A percentile compares a stretch with the other conserved stretches of the same genome.
Evolutionary conservation across 176 grass and related monocot species (phyloP).

Genomic region (Phoenix dactylifera): DNA sequence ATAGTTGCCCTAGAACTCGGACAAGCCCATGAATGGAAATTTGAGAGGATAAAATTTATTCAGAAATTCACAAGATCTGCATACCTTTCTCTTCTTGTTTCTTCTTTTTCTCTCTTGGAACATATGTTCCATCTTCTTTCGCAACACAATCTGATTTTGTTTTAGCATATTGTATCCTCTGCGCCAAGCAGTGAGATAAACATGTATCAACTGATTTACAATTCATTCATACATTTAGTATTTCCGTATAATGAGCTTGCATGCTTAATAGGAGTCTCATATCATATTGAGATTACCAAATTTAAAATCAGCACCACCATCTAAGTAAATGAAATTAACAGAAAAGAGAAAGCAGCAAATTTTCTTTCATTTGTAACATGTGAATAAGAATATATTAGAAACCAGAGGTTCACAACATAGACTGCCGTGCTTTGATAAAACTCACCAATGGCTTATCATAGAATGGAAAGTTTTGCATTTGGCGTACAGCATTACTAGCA

Average conservation of each 20-base stretch:
- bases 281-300: no score
- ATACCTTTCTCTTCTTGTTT: conserved; percentile 97
- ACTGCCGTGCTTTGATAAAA: neutral
- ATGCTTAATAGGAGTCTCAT: no score
- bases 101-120: conserved; percentile 87
- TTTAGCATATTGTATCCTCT: conserved; percentile 93
- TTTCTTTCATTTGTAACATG: no score
- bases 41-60: no score
- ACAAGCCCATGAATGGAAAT: no score
- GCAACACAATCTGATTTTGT: conserved; percentile 86
- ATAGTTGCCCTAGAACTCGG: no score
- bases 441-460: conserved; percentile 86
- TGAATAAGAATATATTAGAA: no score
- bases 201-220: neutral
- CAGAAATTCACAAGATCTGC: neutral
- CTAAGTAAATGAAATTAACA: no score
- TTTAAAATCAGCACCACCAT: no score
- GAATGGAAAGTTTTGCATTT: conserved; percentile 89
- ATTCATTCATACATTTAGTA: neutral
- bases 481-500: conserved; percentile 82
- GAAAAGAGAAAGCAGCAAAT: no score
- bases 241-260: neutral
- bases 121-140: conserved; percentile 79
- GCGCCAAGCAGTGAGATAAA: conserved; percentile 9
- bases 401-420: no score